Evolutionary conservation across 352 stramenopile genomes (phyloP).

Genomic region (Phytopythium litorale): DNA sequence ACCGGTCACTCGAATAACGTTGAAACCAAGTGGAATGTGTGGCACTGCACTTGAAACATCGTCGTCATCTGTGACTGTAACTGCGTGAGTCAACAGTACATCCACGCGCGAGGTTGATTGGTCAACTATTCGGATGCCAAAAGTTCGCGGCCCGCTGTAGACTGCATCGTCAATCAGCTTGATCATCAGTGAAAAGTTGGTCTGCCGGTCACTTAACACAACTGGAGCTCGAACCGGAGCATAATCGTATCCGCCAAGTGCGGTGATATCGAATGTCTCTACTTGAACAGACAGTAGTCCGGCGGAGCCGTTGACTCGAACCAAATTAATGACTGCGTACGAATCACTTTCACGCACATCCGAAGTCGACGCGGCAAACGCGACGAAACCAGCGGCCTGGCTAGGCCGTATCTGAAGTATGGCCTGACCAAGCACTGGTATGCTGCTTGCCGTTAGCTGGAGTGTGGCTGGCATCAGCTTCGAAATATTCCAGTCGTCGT

Average conservation of each 20-base stretch:
- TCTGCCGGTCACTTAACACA: constrained; percentile 32
- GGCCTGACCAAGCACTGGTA: constrained; percentile 19
- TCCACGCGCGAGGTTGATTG: not conserved
- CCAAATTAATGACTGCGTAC: constrained; percentile 37
- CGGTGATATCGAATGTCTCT: constrained; percentile 47
- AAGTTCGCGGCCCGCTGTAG: constrained; percentile 24
- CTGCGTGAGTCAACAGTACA: constrained; percentile 19
- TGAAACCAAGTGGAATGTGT: constrained; percentile 6
- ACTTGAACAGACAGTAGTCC: constrained; percentile 31
- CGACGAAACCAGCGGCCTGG: constrained; percentile 22
- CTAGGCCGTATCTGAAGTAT: constrained; percentile 26
- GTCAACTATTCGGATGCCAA: constrained; percentile 39
- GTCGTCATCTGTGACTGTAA: constrained; percentile 52
- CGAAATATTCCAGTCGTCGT: constrained; percentile 27
- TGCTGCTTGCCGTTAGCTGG: constrained; percentile 11
- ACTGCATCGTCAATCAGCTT: constrained; percentile 42
- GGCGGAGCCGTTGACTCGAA: constrained; percentile 44
- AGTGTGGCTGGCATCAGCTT: constrained; percentile 16
- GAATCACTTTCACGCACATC: constrained; percentile 29
- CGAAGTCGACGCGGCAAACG: constrained; percentile 23
- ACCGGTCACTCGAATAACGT: constrained; percentile 24
- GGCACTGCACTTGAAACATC: constrained; percentile 25
- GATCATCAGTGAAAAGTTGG: constrained; percentile 27
- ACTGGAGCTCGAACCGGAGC: constrained; percentile 21
- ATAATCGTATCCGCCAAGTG: constrained; percentile 28